Evolutionary conservation across 305 asterid genomes (phyloP).

Genomic region (Fraxinus floribunda): DNA sequence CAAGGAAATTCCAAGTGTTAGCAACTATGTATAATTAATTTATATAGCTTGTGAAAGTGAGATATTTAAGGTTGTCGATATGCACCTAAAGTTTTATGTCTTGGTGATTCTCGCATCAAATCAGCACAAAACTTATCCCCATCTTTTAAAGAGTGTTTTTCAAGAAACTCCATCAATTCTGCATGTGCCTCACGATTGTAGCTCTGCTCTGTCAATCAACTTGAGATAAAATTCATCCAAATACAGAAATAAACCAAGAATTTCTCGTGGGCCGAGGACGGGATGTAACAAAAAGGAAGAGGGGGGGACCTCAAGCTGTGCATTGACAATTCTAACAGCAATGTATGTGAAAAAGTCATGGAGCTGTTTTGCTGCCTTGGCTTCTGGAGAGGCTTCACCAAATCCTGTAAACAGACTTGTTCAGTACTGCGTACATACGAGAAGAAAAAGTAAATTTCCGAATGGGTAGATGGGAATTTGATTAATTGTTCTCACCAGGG

Average conservation of each 20-base stretch:
- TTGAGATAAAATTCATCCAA: conserved; percentile 19
- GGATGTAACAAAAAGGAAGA: background rate
- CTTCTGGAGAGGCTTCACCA: conserved; percentile 87
- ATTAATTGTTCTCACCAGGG: conserved; percentile 50
- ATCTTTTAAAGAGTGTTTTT: conserved; percentile 52
- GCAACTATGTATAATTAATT: background rate
- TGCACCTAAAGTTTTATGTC: conserved; percentile 63
- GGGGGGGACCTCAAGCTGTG: conserved; percentile 72
- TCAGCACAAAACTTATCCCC: conserved; percentile 79
- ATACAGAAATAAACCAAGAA: background rate
- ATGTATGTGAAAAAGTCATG: conserved; percentile 78
- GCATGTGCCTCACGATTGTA: conserved; percentile 72
- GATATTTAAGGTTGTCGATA: background rate
- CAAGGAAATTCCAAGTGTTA: conserved; percentile 9
- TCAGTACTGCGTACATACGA: background rate
- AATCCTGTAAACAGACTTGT: conserved; percentile 45
- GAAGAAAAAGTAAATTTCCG: background rate
- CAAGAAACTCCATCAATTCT: conserved; percentile 67
- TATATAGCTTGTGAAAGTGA: background rate
- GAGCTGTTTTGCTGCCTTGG: conserved; percentile 71
- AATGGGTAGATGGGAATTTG: background rate
- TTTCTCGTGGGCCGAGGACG: background rate
- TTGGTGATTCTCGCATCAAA: conserved; percentile 72
- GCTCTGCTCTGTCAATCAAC: conserved; percentile 55
- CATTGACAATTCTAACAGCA: conserved; percentile 64